Base-by-base conservation (phyloP, 2,329 filamentous ascomycete genomes). In the Malbranchea cinnamomea region DNA sequence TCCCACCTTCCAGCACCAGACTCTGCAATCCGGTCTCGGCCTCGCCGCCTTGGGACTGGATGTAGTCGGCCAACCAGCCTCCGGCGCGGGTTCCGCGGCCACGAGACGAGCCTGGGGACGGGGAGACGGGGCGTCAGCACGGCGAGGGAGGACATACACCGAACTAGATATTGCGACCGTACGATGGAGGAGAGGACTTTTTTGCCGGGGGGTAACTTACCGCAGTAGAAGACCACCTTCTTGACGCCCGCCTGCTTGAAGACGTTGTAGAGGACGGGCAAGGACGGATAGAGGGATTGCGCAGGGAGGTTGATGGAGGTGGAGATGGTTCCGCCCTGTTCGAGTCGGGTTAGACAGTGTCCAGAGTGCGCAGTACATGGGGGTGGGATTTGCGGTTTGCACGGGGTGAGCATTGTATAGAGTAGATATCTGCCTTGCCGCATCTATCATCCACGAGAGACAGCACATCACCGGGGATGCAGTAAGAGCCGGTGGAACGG, bases 261-360 rank as follows among this genome's bases (percentile, higher is more conserved):
- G 11, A 59, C 33, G 2, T 36, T 32, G 33, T 55, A 54, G 9
- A 59, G 23, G 1, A 50, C 52, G 14, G 54, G 46, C 5, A 59
- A 36, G 0, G 49, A 46, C 5, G 43, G 46, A 32, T 54, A 56
- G 3, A 60, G 36, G 31, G 46, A 57, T 37, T 60, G 56, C 1
- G 56, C 54, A 2, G 54, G 55, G 1, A 58, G 44, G 33, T 59
- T 60, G 13, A 77, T 55, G 1, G 71, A 72, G 2, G 61, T 63
- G 6, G 53, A 52, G 32, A 78, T 66, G 0, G 70, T 74, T 23
- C 71, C 73, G 15, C 74, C 73, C 67, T 68, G 35, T 14, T 22
- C n/a, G n/a, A n/a, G n/a, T n/a, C n/a, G n/a, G n/a, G n/a, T n/a
- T n/a, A n/a, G 12, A 31, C 19, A 26, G 28, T 27, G 35, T 11